These are phyloP conservation scores for Phytomonas sp. DNA, from an alignment of 208 protist genomes.

Conservation along the genomic window DNA sequence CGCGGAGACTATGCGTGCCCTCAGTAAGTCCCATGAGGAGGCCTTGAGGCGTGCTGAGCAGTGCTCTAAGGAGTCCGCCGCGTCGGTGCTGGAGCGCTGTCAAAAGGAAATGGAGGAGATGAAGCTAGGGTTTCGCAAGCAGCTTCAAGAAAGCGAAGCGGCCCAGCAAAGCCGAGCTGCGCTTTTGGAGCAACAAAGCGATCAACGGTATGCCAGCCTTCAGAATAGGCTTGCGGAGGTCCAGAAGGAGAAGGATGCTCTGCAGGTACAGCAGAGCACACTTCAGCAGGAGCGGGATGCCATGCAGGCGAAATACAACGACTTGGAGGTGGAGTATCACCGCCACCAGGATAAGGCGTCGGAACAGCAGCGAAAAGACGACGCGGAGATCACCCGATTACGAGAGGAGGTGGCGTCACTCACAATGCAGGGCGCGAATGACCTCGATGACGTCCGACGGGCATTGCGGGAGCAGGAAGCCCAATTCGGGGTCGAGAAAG, in stretches of 20 bases:
- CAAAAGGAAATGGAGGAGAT: slow-evolving; percentile 13
- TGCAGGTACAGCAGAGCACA: slow-evolving; percentile 12
- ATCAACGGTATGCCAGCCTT: too few species aligned
- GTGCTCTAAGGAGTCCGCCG: slow-evolving; percentile 13
- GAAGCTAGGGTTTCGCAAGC: slow-evolving; percentile 2
- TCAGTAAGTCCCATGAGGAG: too few species aligned
- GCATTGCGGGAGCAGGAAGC: slow-evolving; percentile 9
- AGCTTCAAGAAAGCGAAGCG: slow-evolving; percentile 8
- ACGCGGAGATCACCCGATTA: slow-evolving; percentile 14
- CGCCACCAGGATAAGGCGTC: slow-evolving; percentile 22
- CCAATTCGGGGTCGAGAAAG: slow-evolving; percentile 9
- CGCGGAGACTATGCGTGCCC: too few species aligned
- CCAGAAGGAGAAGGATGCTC: slow-evolving; percentile 3
- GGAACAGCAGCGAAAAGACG: slow-evolving; percentile 14
- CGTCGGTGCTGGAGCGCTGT: slow-evolving; percentile 5
- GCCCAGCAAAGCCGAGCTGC: slow-evolving; percentile 15
- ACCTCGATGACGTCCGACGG: background rate
- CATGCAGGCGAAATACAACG: slow-evolving; percentile 3
- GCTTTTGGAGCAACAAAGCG: too few species aligned
- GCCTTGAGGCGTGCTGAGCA: slow-evolving; percentile 13
- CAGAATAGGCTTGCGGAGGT: background rate
- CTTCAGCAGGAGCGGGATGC: slow-evolving; percentile 10
- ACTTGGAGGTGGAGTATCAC: slow-evolving; percentile 11
- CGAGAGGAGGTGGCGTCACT: slow-evolving; percentile 11
- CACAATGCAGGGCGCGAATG: slow-evolving; percentile 6